Base-by-base conservation (phyloP, 345 rosid genomes). In the Eucalyptus lansdowneana region DNA sequence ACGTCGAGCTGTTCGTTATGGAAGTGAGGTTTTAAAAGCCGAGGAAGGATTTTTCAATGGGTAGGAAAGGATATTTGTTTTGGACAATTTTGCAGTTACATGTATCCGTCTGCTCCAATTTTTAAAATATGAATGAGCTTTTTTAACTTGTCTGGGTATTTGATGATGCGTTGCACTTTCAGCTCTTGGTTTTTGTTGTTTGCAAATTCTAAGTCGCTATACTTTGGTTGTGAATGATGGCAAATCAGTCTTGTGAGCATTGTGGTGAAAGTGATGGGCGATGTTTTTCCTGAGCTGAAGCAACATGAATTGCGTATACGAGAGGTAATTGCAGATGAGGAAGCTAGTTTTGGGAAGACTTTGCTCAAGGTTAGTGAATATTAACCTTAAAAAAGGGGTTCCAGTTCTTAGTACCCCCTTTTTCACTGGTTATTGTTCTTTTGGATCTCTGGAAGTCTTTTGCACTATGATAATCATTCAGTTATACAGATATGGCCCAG, bases 1-100 rank as follows among this genome's bases (percentile, higher is more conserved):
- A 90, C 99, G 99, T 58, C 96, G 97, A 91, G 99, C 99, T 86
- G 99, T 98, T 88, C 96, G 99, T 80, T 98, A 96, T 89, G 98
- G 99, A 50, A 95, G 94, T 69, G 99, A 98, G 92, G 97, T 96
- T 89, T 92, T 98, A 19, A 96, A 96, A 92, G 99, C 99, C 62
- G 94, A 91, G 88, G 97, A 96, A 93, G 99, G 99, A 62, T 98
- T 97, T 93, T 97, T 98, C 90, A 96, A 94, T 86, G 94, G 99
- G 99, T 98, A 94, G 50, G 95, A 89, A 88, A 62, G 45, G 42
- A 31, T 89, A 6, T 89, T 11, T 6, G 42, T 34, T 89, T 89
- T 50, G n/a, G 60, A 69, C 17, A 86, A 53, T 86, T 53, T 50
- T 53, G 88, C 27, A 16, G 65, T 72, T 72, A 19, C 44, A 34